Base-by-base conservation (phyloP, 2,329 filamentous ascomycete species). In the Fusarium oligoseptatum region DNA sequence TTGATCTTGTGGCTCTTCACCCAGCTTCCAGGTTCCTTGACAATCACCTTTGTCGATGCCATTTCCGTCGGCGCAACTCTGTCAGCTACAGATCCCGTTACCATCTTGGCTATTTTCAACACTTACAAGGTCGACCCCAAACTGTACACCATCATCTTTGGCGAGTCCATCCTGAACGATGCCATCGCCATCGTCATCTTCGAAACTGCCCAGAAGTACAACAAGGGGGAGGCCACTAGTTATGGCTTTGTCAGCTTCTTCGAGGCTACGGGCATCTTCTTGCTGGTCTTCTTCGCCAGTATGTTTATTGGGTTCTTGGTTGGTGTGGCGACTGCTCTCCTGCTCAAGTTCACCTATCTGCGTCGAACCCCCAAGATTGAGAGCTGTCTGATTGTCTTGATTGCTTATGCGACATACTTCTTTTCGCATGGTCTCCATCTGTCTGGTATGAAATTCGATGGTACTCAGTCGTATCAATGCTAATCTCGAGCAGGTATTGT, bases 71-170 rank as follows among this genome's bases (percentile, higher is more conserved):
- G 97, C 78, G 97, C 97, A 52, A 99, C 97, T 0, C 90, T 99
- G 36, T 98, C 97, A 2, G 97, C 97, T 69, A 99, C 97, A 1
- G 97, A 99, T 81, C 97, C 97, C 0, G 96, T 99, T 68, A 99
- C 97, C 0, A 98, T 99, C 78, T 88, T 99, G 64, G 97, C 97
- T 82, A 99, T 99, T 77, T 99, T 99, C 90, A 98, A 98, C 83
- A 94, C 97, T 2, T 99, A 98, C 90, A 98, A 98, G 85, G 97
- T 99, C 78, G 97, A 99, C 80, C 97, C 97, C 3, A 98, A 98
- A 85, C 90, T 99, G 20, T 99, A 99, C 85, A 99, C 97, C 34
- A 92, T 99, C 82, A 99, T 99, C 76, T 99, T 99, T 83, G 97
- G 97, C 81, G 97, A 99, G 85, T 97, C 96, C 9, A 98, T 99